A percentile compares a stretch with the other conserved stretches of the same genome.
Conservation (phyloP, 2,329 filamentous ascomycete species). For the Sphaerulina vaccinii region DNA sequence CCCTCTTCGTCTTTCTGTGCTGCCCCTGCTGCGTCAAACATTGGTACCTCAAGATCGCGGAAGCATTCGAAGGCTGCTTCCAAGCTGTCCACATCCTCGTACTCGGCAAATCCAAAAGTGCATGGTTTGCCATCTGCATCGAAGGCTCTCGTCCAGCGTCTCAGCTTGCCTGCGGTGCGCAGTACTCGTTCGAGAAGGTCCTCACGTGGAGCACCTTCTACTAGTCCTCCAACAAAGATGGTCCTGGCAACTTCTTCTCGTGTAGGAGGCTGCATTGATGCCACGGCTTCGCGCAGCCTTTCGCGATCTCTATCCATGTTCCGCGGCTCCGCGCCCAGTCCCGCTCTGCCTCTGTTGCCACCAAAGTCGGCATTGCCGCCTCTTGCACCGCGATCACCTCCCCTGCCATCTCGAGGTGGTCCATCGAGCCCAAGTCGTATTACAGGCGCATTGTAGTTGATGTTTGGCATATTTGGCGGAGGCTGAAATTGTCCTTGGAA, state of each 20-base stretch:
- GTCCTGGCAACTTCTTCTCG: constrained; percentile 89
- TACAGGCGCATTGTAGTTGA: constrained; percentile 96
- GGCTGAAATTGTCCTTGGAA: constrained; percentile 84
- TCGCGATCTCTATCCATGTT: constrained; percentile 55
- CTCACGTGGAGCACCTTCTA: constrained; percentile 73
- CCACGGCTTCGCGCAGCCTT: constrained; percentile 35
- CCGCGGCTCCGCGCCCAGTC: constrained; percentile 49
- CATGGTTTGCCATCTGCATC: constrained; percentile 78
- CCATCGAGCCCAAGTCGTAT: constrained; percentile 83
- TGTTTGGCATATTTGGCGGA: constrained; percentile 88
- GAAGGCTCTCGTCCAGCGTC: constrained; percentile 78
- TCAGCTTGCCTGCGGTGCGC: constrained; percentile 68
- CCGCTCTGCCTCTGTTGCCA: constrained; percentile 47
- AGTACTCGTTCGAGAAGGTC: constrained; percentile 77
- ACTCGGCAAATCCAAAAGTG: constrained; percentile 94
- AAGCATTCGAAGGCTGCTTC: constrained; percentile 82
- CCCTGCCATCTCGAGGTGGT: constrained; percentile 56
- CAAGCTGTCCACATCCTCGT: constrained; percentile 85
- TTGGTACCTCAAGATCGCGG: constrained; percentile 76
- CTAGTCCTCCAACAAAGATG: constrained; percentile 84
- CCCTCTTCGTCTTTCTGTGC: constrained; percentile 44
- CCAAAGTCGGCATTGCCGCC: constrained; percentile 42
- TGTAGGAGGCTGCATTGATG: constrained; percentile 69
- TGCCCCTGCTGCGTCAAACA: constrained; percentile 51
- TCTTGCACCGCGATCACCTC: constrained; percentile 44